phyloP scores from a whole-genome alignment of 1,284 basidiomycete species.

The Naganishia sp. region DNA sequence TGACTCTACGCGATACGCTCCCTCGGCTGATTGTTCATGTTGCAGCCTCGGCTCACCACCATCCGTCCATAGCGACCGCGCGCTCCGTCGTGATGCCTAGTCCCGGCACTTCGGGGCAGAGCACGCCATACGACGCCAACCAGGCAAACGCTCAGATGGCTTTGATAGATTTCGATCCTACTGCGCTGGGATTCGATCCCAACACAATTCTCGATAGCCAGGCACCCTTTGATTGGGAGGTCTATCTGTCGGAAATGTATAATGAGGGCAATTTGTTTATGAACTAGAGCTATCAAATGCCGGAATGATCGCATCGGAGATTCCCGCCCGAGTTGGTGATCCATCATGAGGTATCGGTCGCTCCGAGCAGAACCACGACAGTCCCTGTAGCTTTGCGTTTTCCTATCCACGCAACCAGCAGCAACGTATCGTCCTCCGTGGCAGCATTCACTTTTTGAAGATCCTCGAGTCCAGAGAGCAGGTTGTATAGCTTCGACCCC shows the following conservation, averaged over 20 bases:
- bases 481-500: slow-evolving; percentile 20
- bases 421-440: slow-evolving; percentile 4
- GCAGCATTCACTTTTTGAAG: slow-evolving; percentile 3
- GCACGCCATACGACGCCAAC: slow-evolving; percentile 6
- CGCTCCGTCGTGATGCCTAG: slow-evolving; percentile 5
- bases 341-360: slow-evolving; percentile 13
- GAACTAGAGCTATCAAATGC: slow-evolving; percentile 2
- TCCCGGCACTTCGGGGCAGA: slow-evolving; percentile 18
- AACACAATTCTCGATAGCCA: slow-evolving; percentile 22
- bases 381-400: slow-evolving; percentile 1
- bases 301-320: not conserved
- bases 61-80: not conserved
- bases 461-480: slow-evolving; percentile 1
- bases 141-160: slow-evolving; percentile 15
- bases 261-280: slow-evolving; percentile 28
- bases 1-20: not conserved
- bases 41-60: not conserved
- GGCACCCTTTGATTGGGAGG: slow-evolving; percentile 32
- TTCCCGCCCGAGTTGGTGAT: not conserved
- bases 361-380: slow-evolving; percentile 8
- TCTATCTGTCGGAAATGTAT: slow-evolving; percentile 29
- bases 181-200: slow-evolving; percentile 18
- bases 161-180: slow-evolving; percentile 31
- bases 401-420: slow-evolving; percentile 20
- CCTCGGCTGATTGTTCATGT: no score